Base-by-base conservation (phyloP, 176 grass and related monocot genomes). In the Musa schizocarpa region DNA sequence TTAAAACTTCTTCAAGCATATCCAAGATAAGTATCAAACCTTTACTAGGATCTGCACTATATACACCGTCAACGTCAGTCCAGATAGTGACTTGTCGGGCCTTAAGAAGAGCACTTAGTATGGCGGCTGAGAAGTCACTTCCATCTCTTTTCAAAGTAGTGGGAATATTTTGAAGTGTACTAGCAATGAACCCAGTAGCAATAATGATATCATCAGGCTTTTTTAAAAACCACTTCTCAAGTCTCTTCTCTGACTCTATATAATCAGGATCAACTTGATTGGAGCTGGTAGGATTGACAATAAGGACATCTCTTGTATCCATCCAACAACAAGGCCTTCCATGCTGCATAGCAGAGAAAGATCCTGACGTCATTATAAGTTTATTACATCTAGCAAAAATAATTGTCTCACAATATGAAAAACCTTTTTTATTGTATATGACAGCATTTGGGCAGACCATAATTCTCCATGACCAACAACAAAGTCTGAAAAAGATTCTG, bases 1-100 rank as follows among this genome's bases (percentile, higher is more conserved):
- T 43, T 43, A 43, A 43, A 43, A 6, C 4, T 43, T 43, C 34
- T 43, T 43, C 34, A 43, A 43, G 34, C 34, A 43, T 43, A 43
- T 43, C 34, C 34, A 43, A 74, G 25, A 34, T 21, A 67, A 19
- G 13, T 21, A 53, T 83, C 73, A 90, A 82, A 99, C 95, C 90
- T 99, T 99, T 99, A 86, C 95, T 93, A 34, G 95, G 95, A 82
- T 99, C 95, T 26, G 95, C 95, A 86, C 95, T 99, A 81, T 87
- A 99, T 71, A 99, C 90, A 69, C 95, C 95, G 77, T 94, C 88
- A 75, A 99, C 95, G 84, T 99, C 95, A 48, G 95, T 99, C 95
- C 95, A 99, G 23, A 99, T 99, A 54, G 88, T 99, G 68, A 99
- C 86, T 74, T 91, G 90, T 13, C 86, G 69, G 53, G 90, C 95